Base-by-base conservation (phyloP, 345 rosid species). In the Heritiera littoralis region DNA sequence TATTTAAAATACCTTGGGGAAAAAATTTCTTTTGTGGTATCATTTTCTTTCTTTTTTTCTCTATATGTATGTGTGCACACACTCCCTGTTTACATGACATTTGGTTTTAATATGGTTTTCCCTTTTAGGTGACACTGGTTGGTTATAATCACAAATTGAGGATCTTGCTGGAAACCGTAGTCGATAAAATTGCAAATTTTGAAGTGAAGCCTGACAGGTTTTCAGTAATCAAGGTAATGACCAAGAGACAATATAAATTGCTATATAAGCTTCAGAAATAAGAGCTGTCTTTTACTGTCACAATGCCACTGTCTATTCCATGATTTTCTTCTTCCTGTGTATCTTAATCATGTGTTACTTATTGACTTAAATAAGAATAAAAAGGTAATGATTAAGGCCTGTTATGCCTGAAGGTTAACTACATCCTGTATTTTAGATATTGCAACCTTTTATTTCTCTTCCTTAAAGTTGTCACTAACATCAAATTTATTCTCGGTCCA, bases 111-210 rank as follows among this genome's bases (percentile, higher is more conserved):
- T 48, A 60, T 75, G 20, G 46, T 80, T 78, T 78, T 75, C 49
- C 70, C 74, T 23, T 80, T 72, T 55, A 95, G 98, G 90, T 95
- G 81, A 89, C 89, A 48, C 81, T 96, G 83, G 35, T 86, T 80
- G 99, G 99, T 80, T 95, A 93, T 85, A 93, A 93, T 86, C 91
- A 95, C 91, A 95, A 93, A 76, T 74, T 95, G 86, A 89, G 90
- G 86, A 90, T 80, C 86, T 84, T 95, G 76, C 84, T 95, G 86
- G 96, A 93, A 80, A 90, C 90, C 65, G 85, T 95, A 40, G 46
- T 90, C 23, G 81, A 83, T 66, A 91, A 92, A 81, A 92, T 93
- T 64, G 91, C 93, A 74, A 84, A 87, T 40, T 95, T 95, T 82
- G 80, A 91, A 85, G 98, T 95, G 74, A 88, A 85, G 77, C 89